These are phyloP conservation scores for Physaria fendleri DNA, from an alignment of 345 rosid species.

Conservation along the genomic window DNA sequence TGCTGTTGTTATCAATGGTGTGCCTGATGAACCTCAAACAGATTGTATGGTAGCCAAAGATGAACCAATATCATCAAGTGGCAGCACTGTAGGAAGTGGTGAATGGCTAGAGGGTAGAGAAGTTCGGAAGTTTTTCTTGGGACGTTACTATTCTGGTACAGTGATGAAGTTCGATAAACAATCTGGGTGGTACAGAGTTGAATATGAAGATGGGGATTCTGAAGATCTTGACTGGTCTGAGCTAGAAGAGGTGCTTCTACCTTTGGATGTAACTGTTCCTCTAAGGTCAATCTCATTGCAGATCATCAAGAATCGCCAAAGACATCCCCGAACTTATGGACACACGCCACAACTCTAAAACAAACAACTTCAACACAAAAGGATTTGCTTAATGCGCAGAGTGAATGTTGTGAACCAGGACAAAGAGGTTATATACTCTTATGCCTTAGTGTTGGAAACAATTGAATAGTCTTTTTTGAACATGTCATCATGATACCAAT, in stretches of 20 bases:
- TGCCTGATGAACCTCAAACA: slow-evolving; percentile 38
- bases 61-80: slow-evolving; percentile 29
- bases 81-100: slow-evolving; percentile 42
- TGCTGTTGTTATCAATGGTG: slow-evolving; percentile 67
- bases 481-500: neutral
- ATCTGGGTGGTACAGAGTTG: slow-evolving; percentile 72
- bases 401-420: slow-evolving; percentile 3
- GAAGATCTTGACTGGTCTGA: slow-evolving; percentile 85
- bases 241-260: slow-evolving; percentile 55
- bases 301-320: slow-evolving; percentile 38
- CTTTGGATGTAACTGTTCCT: slow-evolving; percentile 61
- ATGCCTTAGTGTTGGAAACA: neutral
- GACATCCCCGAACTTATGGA: neutral
- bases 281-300: slow-evolving; percentile 54
- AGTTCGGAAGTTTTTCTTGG: slow-evolving; percentile 55
- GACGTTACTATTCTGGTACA: slow-evolving; percentile 40
- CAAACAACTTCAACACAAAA: neutral
- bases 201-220: slow-evolving; percentile 75
- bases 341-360: neutral
- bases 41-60: slow-evolving; percentile 8
- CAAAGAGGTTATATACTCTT: neutral
- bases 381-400: neutral
- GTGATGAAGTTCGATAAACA: slow-evolving; percentile 63
- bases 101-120: slow-evolving; percentile 84
- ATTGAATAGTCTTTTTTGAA: neutral